A percentile compares a stretch with the other conserved stretches of the same genome.
Conservation (phyloP, 208 protist genomes). For the Leishmania lainsoni region DNA sequence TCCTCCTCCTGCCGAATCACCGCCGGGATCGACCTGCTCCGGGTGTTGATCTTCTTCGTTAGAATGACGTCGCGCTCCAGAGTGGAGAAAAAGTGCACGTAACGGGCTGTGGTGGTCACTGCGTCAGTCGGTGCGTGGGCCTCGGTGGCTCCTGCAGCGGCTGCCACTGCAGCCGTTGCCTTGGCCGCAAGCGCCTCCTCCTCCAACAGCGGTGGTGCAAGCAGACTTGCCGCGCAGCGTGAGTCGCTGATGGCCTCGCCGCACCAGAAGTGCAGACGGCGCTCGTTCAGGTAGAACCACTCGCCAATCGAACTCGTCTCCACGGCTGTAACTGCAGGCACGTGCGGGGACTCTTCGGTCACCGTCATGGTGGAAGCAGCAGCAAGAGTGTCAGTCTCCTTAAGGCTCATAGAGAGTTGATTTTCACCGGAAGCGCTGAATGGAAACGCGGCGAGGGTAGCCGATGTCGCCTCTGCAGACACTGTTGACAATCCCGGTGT, state of each 20-base stretch:
- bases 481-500: neutral
- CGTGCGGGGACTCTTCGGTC: neutral
- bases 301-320: slow-evolving; percentile 26
- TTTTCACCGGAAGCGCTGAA: neutral
- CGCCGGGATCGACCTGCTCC: slow-evolving; percentile 33
- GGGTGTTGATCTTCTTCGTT: slow-evolving; percentile 37
- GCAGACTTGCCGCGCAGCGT: neutral
- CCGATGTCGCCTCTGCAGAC: neutral
- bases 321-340: neutral
- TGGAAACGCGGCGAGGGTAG: neutral
- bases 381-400: neutral
- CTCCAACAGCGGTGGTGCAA: neutral
- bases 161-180: neutral
- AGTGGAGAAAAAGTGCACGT: slow-evolving; percentile 80
- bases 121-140: neutral
- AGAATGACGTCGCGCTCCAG: slow-evolving; percentile 62
- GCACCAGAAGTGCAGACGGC: slow-evolving; percentile 18
- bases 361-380: neutral
- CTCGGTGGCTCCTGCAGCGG: neutral
- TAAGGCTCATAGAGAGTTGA: neutral
- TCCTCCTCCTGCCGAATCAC: slow-evolving; percentile 50
- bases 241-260: neutral
- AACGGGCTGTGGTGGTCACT: slow-evolving; percentile 10
- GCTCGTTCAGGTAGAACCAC: slow-evolving; percentile 39
- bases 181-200: neutral